Evolutionary conservation across 495 filamentous ascomycete genomes (phyloP).

Genomic region (Annulohypoxylon moriforme): DNA sequence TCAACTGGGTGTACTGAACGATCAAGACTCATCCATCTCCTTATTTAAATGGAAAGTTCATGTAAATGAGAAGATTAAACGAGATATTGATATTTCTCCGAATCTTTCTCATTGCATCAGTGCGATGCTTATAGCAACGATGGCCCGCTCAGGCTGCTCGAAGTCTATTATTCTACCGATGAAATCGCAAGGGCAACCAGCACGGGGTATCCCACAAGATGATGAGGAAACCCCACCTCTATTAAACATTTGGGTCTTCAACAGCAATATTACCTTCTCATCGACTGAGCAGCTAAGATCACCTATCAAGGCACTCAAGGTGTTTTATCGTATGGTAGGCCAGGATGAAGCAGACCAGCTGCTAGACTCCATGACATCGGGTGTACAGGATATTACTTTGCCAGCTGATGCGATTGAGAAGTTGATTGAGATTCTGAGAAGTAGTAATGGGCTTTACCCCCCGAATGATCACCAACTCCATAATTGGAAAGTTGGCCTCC

Average conservation of each 20-base stretch:
- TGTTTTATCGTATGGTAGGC: constrained; percentile 66
- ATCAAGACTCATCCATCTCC: constrained; percentile 51
- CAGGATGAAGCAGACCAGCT: constrained; percentile 62
- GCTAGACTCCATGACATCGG: constrained; percentile 64
- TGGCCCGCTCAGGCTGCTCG: constrained; percentile 60
- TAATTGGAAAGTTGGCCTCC: constrained; percentile 74
- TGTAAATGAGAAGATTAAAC: constrained; percentile 39
- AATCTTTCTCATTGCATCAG: constrained; percentile 59
- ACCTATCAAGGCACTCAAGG: constrained; percentile 67
- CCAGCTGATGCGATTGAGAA: constrained; percentile 61
- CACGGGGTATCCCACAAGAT: constrained; percentile 21
- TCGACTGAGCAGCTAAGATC: constrained; percentile 55
- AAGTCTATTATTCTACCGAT: constrained; percentile 61
- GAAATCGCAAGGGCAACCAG: constrained; percentile 36
- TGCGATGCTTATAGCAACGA: constrained; percentile 58
- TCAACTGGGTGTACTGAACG: constrained; percentile 66
- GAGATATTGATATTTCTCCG: constrained; percentile 29
- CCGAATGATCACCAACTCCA: constrained; percentile 65
- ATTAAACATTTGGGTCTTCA: constrained; percentile 75
- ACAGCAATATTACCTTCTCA: constrained; percentile 72
- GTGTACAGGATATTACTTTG: constrained; percentile 73
- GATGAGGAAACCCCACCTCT: constrained; percentile 35
- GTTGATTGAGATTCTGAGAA: constrained; percentile 56
- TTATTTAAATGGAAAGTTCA: constrained; percentile 55
- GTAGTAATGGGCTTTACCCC: constrained; percentile 68